phyloP scores from a whole-genome alignment of 202 grass and related monocot species.

The Hordeum pubiflorum region DNA sequence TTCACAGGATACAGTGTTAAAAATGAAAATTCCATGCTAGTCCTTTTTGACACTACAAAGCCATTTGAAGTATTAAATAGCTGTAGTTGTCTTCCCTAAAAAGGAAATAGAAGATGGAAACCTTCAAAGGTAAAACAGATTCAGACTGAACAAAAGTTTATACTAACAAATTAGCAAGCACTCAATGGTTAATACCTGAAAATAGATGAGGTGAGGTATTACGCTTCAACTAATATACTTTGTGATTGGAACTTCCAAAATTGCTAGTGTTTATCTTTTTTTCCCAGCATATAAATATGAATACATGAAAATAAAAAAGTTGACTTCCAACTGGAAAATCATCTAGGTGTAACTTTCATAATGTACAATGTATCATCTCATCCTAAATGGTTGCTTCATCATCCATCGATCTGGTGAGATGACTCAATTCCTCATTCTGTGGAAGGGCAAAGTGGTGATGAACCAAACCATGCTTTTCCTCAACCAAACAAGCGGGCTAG shows the following conservation, averaged over 20 bases:
- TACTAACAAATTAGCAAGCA: not conserved
- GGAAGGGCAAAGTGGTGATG: not conserved
- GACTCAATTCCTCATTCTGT: not conserved
- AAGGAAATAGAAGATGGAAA: not conserved
- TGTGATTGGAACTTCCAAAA: not conserved
- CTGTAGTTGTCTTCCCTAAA: not conserved
- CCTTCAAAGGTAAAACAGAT: not conserved
- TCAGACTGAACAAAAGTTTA: not conserved
- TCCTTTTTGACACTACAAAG: not conserved
- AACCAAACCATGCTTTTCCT: not conserved
- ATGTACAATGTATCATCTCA: not conserved
- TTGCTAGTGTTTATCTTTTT: conserved; percentile 15
- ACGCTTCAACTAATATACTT: not conserved
- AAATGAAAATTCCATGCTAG: not conserved
- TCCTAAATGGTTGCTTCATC: not conserved
- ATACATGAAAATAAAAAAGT: conserved; percentile 10
- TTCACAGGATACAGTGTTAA: conserved; percentile 1
- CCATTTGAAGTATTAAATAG: not conserved
- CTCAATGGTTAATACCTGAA: not conserved
- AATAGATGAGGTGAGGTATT: not conserved
- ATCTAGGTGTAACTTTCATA: conserved; percentile 9
- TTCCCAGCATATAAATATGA: not conserved
- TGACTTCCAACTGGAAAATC: conserved; percentile 9
- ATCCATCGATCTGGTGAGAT: not conserved
- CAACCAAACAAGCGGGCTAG: not conserved